These are phyloP conservation scores for Pseudozyma flocculosa DNA, from an alignment of 1,284 basidiomycete species.

Conservation along the genomic window DNA sequence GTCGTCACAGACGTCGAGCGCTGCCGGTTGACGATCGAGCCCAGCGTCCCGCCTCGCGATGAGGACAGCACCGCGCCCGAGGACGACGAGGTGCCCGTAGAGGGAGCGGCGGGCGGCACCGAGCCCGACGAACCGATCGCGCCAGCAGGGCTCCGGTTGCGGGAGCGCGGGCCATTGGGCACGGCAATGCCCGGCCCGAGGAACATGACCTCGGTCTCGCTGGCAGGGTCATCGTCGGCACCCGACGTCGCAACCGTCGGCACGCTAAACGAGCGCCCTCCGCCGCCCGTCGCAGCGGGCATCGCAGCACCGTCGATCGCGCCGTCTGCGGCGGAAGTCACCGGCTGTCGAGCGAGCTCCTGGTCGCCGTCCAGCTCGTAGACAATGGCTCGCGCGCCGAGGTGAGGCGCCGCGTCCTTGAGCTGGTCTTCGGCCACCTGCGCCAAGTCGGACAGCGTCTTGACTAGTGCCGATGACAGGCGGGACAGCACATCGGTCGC, in stretches of 20 bases:
- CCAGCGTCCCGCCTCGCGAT: not conserved
- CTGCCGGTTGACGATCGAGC: constrained; percentile 16
- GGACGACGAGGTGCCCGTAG: constrained; percentile 10
- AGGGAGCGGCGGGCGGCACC: constrained; percentile 2
- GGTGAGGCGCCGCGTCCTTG: constrained; percentile 18
- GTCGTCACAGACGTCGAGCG: constrained; percentile 43
- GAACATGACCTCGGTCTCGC: constrained; percentile 43
- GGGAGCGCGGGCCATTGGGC: constrained; percentile 37
- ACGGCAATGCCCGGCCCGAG: constrained; percentile 46
- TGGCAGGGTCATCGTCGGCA: constrained; percentile 7
- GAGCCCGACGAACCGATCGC: constrained; percentile 3
- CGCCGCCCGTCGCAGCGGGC: constrained; percentile 9
- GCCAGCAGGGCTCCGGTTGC: not conserved
- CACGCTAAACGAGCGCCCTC: too few species aligned
- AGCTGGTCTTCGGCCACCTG: constrained; percentile 40
- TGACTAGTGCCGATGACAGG: constrained; percentile 10
- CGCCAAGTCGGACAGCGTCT: constrained; percentile 17
- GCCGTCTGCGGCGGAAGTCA: too few species aligned
- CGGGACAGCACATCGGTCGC: constrained; percentile 5
- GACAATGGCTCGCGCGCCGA: constrained; percentile 41
- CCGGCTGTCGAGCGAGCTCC: too few species aligned
- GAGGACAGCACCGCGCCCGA: not conserved
- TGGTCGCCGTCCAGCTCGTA: constrained; percentile 5
- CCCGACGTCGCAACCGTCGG: too few species aligned
- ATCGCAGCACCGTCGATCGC: too few species aligned